Evolutionary conservation across 1,284 basidiomycete genomes (phyloP), one percentile per base, ranked within the genome.

Genomic region (Schizophyllum commune): DNA sequence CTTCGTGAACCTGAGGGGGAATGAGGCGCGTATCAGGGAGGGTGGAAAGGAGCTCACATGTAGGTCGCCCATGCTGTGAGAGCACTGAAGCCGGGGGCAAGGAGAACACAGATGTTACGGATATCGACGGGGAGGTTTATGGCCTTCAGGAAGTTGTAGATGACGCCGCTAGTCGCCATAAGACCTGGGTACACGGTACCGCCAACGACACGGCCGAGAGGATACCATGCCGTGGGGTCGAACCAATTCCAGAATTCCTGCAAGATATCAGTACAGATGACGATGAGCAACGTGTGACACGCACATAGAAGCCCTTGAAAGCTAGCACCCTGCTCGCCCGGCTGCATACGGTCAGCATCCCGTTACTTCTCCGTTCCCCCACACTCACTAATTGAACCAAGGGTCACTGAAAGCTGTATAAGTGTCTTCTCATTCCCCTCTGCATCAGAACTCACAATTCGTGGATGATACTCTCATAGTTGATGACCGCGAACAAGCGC

Each of bases 201-300:
- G 60, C 97, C 97, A 54, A 98, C 96, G 57, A 97, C 95, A 70
- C 97, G 91, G 56, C 97, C 97, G 1, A 99, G 87, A 13, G 97
- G 97, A 72, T 99, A 99, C 97, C 94, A 96, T 69, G 96, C 96
- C 5, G 97, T 97, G 34, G 96, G 94, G 76, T 99, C 97, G 74
- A 99, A 99, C 97, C 97, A 99, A 74, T 99, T 99, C 96, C 93
- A 99, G 77, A 96, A 99, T 86, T 91, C 95, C 94, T 94, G 69
- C 59, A 60, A 32, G 1, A 62, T 60, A 61, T 66, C 66, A 65
- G 63, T 62, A 53, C 20, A 53, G 21, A 19, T 32, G 58, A 57
- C 33, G 32, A 13, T 22, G 57, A 56, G 51, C 57, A 57, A 56
- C 33, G 22, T n/a, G 59, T 52, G 1, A 59, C 13, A 78, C 91